phyloP scores from a whole-genome alignment of 192 early-diverging fungal species.

The Backusella circina region DNA sequence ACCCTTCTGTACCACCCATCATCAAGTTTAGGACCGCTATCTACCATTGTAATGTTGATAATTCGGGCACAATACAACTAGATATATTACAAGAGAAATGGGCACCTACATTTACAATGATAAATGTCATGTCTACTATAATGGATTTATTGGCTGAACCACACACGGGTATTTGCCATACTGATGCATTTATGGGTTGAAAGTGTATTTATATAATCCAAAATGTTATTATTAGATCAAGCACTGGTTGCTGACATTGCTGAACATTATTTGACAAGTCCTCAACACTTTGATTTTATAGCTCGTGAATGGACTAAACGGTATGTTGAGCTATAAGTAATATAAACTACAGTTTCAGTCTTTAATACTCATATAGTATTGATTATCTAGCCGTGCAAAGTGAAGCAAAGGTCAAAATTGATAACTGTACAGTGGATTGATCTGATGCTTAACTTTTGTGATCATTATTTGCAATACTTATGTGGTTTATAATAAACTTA shows the following conservation, averaged over 20 bases:
- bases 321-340: not conserved
- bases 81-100: not conserved
- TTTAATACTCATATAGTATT: not conserved
- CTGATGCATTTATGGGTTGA: not conserved
- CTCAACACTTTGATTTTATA: not conserved
- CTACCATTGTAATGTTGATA: not conserved
- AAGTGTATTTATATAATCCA: not conserved
- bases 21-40: not conserved
- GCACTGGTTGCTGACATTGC: not conserved
- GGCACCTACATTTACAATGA: not conserved
- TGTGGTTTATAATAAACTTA: too few species aligned
- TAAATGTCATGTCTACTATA: not conserved
- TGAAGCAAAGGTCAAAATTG: not conserved
- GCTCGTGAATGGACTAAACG: slow-evolving; percentile 2
- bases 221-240: not conserved
- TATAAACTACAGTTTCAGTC: not conserved
- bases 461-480: too few species aligned
- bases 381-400: not conserved
- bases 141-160: not conserved
- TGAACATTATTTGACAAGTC: not conserved
- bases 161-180: not conserved
- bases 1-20: not conserved
- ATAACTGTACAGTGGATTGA: too few species aligned
- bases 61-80: not conserved
- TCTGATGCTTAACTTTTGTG: too few species aligned